Conservation (phyloP, 257 asterid genomes). For the Gynochthodes officinalis region DNA sequence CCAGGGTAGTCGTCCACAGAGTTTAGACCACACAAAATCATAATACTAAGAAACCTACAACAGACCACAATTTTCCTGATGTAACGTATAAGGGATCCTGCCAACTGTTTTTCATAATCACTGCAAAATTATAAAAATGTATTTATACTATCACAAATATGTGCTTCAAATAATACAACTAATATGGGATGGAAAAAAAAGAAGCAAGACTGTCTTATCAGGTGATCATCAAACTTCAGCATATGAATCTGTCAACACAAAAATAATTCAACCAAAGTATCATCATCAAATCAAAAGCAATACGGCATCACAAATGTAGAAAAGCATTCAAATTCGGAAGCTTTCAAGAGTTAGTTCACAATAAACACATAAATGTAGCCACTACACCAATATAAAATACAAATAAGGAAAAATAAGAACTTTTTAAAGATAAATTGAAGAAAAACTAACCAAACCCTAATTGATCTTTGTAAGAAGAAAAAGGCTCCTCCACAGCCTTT, state of each 20-base stretch:
- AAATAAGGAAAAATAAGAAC: neutral
- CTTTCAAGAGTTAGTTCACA: too few relatives aligned
- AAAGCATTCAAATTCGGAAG: too few relatives aligned
- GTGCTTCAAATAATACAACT: neutral
- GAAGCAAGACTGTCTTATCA: too few relatives aligned
- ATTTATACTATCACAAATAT: neutral
- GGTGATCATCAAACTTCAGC: neutral
- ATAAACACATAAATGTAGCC: too few relatives aligned
- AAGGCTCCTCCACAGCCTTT: slow-evolving; percentile 67
- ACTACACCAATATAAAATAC: neutral
- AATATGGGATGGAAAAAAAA: too few relatives aligned
- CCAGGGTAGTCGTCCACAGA: neutral
- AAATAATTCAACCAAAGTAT: neutral
- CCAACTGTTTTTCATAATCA: neutral
- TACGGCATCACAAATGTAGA: too few relatives aligned
- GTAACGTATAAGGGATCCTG: neutral
- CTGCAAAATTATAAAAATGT: neutral
- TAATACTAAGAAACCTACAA: neutral
- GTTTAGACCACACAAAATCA: neutral
- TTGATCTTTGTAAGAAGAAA: slow-evolving; percentile 95
- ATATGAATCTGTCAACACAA: neutral
- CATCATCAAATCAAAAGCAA: neutral
- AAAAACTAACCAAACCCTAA: slow-evolving; percentile 68
- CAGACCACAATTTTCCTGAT: neutral
- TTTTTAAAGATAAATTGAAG: neutral